Conservation (phyloP, 1,139 yeast species). For the Candida tropicalis region DNA sequence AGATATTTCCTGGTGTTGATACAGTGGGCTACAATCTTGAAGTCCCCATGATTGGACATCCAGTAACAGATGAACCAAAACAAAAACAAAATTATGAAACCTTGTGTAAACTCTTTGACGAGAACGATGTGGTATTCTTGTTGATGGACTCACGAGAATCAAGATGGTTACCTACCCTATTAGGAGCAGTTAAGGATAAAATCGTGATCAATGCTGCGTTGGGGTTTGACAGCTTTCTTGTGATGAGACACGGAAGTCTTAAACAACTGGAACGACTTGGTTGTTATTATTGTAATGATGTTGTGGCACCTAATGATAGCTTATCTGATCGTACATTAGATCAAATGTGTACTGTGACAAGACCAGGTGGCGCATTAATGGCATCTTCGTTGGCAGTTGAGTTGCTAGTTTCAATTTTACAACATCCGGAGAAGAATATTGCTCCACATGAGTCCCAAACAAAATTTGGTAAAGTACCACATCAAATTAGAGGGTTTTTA, state of each 20-base stretch:
- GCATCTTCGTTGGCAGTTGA: conserved; percentile 92
- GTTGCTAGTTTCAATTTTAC: conserved; percentile 71
- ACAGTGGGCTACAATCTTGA: conserved; percentile 65
- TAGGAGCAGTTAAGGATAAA: conserved; percentile 68
- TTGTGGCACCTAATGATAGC: conserved; percentile 90
- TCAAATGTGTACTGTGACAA: conserved; percentile 97
- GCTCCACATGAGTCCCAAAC: conserved; percentile 45
- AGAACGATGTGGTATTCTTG: conserved; percentile 76
- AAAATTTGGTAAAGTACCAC: conserved; percentile 76
- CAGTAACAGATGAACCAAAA: conserved; percentile 55
- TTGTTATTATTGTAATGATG: conserved; percentile 94
- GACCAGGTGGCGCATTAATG: conserved; percentile 92
- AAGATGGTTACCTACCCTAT: conserved; percentile 91
- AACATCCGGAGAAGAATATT: conserved; percentile 55
- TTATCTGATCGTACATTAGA: conserved; percentile 83
- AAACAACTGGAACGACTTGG: conserved; percentile 55
- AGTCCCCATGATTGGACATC: conserved; percentile 97
- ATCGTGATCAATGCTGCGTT: conserved; percentile 88
- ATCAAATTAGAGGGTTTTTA: conserved; percentile 86
- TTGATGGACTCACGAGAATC: conserved; percentile 94
- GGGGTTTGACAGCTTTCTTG: conserved; percentile 91
- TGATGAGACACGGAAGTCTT: conserved; percentile 83
- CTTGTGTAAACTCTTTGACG: conserved; percentile 55
- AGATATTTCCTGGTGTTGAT: conserved; percentile 76
- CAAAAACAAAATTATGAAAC: conserved; percentile 54